Evolutionary conservation across 371 early-diverging fungal genomes (phyloP).

Genomic region (Syncephalastrum racemosum): DNA sequence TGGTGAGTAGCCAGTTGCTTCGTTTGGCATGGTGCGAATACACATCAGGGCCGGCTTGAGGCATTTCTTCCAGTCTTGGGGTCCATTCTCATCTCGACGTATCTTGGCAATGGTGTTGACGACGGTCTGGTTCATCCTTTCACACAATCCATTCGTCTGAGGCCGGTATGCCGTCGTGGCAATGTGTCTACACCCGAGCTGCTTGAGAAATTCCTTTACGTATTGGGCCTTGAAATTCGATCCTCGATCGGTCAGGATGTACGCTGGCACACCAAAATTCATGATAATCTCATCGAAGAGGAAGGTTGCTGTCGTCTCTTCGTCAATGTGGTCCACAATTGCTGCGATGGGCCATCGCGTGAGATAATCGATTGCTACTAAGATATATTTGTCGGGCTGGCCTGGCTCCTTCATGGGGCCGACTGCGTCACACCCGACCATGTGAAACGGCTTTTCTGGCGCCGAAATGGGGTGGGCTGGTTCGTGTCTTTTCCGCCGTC

Average conservation of each 20-base stretch:
- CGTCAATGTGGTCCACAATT: slow-evolving; percentile 18
- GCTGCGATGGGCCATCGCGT: slow-evolving; percentile 22
- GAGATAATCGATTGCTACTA: slow-evolving; percentile 22
- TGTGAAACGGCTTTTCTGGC: slow-evolving; percentile 11
- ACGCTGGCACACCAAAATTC: slow-evolving; percentile 12
- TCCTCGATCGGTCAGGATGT: slow-evolving; percentile 23
- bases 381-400: slow-evolving; percentile 19
- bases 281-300: slow-evolving; percentile 11
- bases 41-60: slow-evolving; percentile 14
- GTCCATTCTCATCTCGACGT: neutral
- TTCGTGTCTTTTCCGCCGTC: neutral
- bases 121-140: slow-evolving; percentile 32
- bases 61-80: slow-evolving; percentile 14
- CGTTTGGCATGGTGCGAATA: slow-evolving; percentile 17
- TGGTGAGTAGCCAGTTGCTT: slow-evolving; percentile 11
- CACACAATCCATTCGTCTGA: slow-evolving; percentile 31
- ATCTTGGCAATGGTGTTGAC: slow-evolving; percentile 15
- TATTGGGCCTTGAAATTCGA: slow-evolving; percentile 21
- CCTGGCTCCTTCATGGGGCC: slow-evolving; percentile 14
- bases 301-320: slow-evolving; percentile 21
- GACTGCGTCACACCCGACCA: slow-evolving; percentile 22
- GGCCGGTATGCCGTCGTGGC: slow-evolving; percentile 28
- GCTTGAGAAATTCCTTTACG: neutral
- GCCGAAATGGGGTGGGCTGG: slow-evolving; percentile 9
- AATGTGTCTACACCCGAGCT: slow-evolving; percentile 16